Conservation (phyloP, 768 basidiomycete genomes). For the Pleurotus sapidus region DNA sequence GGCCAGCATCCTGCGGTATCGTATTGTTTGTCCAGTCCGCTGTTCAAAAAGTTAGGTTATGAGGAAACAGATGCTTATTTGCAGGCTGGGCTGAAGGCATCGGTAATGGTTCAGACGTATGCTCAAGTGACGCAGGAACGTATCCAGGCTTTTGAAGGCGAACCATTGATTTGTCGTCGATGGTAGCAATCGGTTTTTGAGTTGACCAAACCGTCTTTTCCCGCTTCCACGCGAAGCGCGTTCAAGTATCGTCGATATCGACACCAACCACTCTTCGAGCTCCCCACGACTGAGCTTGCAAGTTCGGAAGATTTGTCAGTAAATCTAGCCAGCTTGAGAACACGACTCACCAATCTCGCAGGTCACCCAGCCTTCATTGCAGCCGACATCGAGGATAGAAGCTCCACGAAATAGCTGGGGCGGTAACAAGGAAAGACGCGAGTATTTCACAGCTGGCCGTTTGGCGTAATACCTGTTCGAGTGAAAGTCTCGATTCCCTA, state of each 20-base stretch:
- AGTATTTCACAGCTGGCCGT: constrained; percentile 57
- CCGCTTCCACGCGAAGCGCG: constrained; percentile 75
- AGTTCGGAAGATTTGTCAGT: not conserved
- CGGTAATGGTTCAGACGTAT: constrained; percentile 73
- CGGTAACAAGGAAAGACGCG: constrained; percentile 64
- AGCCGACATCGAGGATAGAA: constrained; percentile 78
- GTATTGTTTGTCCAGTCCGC: constrained; percentile 67
- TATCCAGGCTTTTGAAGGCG: constrained; percentile 33
- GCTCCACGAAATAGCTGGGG: constrained; percentile 47
- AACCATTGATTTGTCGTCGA: not conserved
- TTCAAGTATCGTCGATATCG: constrained; percentile 76
- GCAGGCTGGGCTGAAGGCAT: constrained; percentile 44
- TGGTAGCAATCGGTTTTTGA: constrained; percentile 38
- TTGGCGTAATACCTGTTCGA: constrained; percentile 70
- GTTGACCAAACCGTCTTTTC: constrained; percentile 69
- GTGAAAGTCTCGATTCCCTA: not conserved
- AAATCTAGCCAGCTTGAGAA: no score
- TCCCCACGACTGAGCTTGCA: constrained; percentile 58
- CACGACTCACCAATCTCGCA: constrained; percentile 68
- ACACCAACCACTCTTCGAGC: constrained; percentile 74
- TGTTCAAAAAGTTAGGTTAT: constrained; percentile 71
- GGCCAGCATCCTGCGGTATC: constrained; percentile 55
- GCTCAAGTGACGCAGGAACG: constrained; percentile 77
- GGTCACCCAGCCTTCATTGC: constrained; percentile 84
- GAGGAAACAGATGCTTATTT: constrained; percentile 57